phyloP scores from a whole-genome alignment of 2,329 filamentous ascomycete species.

The Aureobasidium mangrovei region DNA sequence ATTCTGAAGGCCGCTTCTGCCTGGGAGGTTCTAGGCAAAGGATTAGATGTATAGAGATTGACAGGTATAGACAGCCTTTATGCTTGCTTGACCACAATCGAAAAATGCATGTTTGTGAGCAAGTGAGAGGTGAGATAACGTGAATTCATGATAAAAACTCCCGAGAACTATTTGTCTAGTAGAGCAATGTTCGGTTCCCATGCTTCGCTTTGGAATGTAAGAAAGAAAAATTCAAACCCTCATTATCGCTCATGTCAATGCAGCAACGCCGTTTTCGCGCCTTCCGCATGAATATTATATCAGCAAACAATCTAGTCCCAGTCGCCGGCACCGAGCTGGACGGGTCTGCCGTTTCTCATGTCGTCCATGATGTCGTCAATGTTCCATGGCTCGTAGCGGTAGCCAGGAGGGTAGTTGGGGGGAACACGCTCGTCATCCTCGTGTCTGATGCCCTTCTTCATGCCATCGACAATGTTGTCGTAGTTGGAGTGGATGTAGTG shows the following conservation, averaged over 20 bases:
- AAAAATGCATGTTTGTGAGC: too few species aligned
- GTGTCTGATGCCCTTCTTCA: constrained; percentile 35
- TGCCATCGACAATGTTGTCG: constrained; percentile 31
- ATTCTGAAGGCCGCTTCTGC: constrained; percentile 29
- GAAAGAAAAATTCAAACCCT: neutral
- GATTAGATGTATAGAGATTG: constrained; percentile 1
- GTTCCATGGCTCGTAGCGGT: constrained; percentile 32
- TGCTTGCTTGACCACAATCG: too few species aligned
- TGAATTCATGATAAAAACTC: constrained; percentile 11
- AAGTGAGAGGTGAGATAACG: neutral
- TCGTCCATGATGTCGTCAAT: constrained; percentile 36
- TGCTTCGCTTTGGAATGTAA: neutral
- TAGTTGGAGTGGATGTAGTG: constrained; percentile 38
- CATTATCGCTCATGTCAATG: neutral
- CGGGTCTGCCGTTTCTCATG: constrained; percentile 26
- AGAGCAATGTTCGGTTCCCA: constrained; percentile 9
- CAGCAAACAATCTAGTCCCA: constrained; percentile 19
- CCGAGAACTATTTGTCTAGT: constrained; percentile 4
- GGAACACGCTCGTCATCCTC: constrained; percentile 34
- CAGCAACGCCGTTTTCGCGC: neutral
- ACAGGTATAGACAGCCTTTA: too few species aligned
- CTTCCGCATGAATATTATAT: neutral
- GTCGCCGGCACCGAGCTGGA: constrained; percentile 28
- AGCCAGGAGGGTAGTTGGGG: constrained; percentile 35
- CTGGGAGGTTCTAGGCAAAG: constrained; percentile 27